phyloP scores from a whole-genome alignment of 2,329 filamentous ascomycete genomes.

The Thyridium curvatum region DNA sequence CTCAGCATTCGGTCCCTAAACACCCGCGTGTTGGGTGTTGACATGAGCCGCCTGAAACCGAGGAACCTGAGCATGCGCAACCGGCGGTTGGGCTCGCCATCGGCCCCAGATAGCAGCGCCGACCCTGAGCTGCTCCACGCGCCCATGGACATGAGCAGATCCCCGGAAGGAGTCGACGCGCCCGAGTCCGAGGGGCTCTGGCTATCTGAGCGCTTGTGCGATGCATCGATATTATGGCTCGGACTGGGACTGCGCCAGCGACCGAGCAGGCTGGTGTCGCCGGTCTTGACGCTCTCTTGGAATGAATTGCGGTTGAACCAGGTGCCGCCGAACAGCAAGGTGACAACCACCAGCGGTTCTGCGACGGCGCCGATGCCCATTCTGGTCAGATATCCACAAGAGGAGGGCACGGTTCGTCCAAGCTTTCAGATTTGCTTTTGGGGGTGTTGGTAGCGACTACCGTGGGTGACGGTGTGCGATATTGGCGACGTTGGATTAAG shows the following conservation, averaged over 20 bases:
- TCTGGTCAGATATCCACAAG: no score
- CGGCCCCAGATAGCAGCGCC: conserved; percentile 8
- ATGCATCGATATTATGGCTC: conserved; percentile 6
- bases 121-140: conserved; percentile 15
- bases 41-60: conserved; percentile 38
- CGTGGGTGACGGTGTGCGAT: no score
- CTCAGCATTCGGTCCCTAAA: conserved; percentile 57
- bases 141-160: conserved; percentile 16
- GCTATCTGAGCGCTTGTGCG: no score
- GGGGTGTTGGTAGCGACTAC: no score
- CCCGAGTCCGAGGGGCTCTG: conserved; percentile 7
- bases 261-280: conserved; percentile 9
- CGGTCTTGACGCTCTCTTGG: conserved; percentile 8
- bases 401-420: no score
- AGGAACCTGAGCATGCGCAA: conserved; percentile 26
- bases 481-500: no score
- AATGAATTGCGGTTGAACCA: conserved; percentile 50
- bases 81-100: conserved; percentile 9
- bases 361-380: conserved; percentile 47
- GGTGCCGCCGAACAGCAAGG: conserved; percentile 53
- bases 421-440: no score
- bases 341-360: conserved; percentile 55
- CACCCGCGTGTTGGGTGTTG: conserved; percentile 54
- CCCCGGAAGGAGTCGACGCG: no score
- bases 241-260: conserved; percentile 8